Percentiles rank a stretch among this genome's conserved stretches.
These are phyloP conservation scores for Xerocomellus dryophilus DNA, from an alignment of 768 basidiomycete genomes.

Conservation along the genomic window DNA sequence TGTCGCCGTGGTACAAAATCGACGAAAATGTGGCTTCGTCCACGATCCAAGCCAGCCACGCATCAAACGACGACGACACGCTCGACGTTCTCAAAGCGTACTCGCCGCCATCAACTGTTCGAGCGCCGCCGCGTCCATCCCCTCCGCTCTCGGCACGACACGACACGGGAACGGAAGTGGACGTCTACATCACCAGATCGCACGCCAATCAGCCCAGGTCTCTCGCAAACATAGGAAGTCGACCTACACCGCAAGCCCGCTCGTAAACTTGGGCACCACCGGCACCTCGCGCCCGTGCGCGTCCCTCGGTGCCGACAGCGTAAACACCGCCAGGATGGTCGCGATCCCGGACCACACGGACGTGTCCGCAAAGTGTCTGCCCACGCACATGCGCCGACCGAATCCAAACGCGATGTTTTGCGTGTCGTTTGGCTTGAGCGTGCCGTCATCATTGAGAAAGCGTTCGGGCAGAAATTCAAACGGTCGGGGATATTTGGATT, in stretches of 20 bases:
- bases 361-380: conserved; percentile 19
- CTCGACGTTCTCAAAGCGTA: not conserved
- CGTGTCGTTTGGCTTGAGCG: conserved; percentile 10
- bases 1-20: not conserved
- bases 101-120: conserved; percentile 3
- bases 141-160: conserved; percentile 6
- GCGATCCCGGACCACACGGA: conserved; percentile 19
- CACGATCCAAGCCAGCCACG: not conserved
- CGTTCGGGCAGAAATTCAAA: conserved; percentile 39
- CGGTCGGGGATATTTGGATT: conserved; percentile 35
- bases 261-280: conserved; percentile 14
- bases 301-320: conserved; percentile 5
- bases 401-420: conserved; percentile 23
- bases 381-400: conserved; percentile 26
- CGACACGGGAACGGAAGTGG: conserved; percentile 11
- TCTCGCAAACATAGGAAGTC: too few species aligned
- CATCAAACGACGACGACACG: too few species aligned
- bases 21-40: not conserved
- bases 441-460: conserved; percentile 32
- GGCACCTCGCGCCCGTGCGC: conserved; percentile 11
- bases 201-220: too few species aligned
- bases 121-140: conserved; percentile 1
- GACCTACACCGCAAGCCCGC: conserved; percentile 10
- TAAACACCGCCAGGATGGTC: conserved; percentile 11
- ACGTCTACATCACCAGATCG: not conserved